Conservation (phyloP, 306 rosid genomes). For the Fagus sylvatica region DNA sequence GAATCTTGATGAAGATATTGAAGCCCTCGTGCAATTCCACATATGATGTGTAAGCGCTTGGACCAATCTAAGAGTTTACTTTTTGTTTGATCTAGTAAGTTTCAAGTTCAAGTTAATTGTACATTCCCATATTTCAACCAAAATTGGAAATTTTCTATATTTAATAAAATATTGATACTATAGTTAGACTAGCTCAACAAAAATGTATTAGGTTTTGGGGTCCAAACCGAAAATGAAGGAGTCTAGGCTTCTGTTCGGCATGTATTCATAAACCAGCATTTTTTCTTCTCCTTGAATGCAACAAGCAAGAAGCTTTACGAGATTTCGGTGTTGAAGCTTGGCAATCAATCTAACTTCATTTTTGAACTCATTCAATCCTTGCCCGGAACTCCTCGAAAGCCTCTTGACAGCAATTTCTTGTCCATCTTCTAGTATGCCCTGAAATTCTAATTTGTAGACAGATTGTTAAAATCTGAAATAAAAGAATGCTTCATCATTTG, state of each 20-base stretch:
- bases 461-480: too few relatives aligned
- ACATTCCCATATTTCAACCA: not conserved
- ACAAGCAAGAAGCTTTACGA: conserved; percentile 62
- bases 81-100: conserved; percentile 31
- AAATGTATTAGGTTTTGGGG: not conserved
- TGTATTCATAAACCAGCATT: conserved; percentile 56
- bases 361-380: conserved; percentile 58
- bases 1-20: conserved; percentile 63
- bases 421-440: conserved; percentile 55
- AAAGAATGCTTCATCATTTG: too few relatives aligned
- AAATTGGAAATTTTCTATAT: not conserved
- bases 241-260: conserved; percentile 69
- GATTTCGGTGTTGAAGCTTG: conserved; percentile 72
- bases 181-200: not conserved
- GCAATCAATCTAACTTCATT: conserved; percentile 60
- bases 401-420: conserved; percentile 66
- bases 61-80: conserved; percentile 31
- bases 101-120: conserved; percentile 1
- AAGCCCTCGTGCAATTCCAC: conserved; percentile 51
- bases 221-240: conserved; percentile 57
- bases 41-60: conserved; percentile 46
- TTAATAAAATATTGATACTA: too few relatives aligned
- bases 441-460: not conserved
- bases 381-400: conserved; percentile 50
- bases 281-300: conserved; percentile 54